Evolutionary conservation across 352 stramenopile genomes (phyloP).

Genomic region (Phytophthora sp.): DNA sequence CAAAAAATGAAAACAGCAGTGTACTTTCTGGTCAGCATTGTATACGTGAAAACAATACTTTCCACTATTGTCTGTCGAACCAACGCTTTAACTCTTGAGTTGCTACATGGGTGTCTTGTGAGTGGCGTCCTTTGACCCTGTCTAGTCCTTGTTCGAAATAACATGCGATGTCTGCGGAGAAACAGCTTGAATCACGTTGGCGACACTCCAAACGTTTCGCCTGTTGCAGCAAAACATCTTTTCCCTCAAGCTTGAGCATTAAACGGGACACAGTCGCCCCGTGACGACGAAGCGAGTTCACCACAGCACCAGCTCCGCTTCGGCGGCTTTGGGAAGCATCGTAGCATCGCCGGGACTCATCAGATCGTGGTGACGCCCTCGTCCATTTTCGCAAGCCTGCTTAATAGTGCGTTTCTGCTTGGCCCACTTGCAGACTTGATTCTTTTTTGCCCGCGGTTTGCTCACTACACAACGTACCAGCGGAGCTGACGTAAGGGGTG

Average conservation of each 20-base stretch:
- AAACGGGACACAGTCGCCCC: neutral
- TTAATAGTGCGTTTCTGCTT: neutral
- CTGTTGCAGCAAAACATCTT: neutral
- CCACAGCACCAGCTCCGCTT: neutral
- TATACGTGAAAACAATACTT: neutral
- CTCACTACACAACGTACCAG: too few species aligned
- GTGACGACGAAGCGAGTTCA: neutral
- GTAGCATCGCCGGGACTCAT: too few species aligned
- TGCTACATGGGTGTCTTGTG: neutral
- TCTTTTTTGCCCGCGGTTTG: too few species aligned
- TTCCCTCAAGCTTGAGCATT: neutral
- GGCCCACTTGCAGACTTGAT: constrained; percentile 2
- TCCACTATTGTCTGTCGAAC: constrained; percentile 2
- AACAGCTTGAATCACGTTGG: neutral
- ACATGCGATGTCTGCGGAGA: too few species aligned
- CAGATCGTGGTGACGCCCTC: neutral
- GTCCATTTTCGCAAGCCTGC: neutral
- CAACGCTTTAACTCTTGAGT: neutral
- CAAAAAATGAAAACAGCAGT: neutral
- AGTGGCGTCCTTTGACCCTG: constrained; percentile 7
- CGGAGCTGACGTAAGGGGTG: too few species aligned
- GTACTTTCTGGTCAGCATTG: constrained; percentile 11
- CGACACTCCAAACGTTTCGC: neutral
- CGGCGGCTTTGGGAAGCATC: neutral
- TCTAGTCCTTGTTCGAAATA: neutral